Evolutionary conservation across 2,329 filamentous ascomycete species (phyloP).

Genomic region (Pestalotiopsis sp.): DNA sequence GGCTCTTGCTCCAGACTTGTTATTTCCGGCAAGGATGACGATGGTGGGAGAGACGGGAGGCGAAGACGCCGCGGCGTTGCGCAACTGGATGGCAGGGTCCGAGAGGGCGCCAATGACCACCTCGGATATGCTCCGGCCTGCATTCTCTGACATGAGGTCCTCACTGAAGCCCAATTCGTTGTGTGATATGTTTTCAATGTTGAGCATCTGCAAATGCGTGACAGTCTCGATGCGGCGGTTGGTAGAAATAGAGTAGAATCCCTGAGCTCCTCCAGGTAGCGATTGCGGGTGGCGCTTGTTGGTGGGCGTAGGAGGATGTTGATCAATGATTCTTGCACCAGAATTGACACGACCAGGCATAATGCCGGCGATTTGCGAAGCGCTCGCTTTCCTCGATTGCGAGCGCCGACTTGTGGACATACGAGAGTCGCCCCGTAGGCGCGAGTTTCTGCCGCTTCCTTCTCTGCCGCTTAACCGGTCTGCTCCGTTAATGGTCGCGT

Average conservation of each 20-base stretch:
- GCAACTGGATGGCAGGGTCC: conserved; percentile 62
- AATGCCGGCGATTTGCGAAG: conserved; percentile 33
- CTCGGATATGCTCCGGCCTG: conserved; percentile 85
- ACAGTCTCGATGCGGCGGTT: conserved; percentile 64
- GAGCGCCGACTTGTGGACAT: conserved; percentile 50
- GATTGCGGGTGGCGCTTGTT: conserved; percentile 41
- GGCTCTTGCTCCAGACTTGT: conserved; percentile 83
- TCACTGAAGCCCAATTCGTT: conserved; percentile 85
- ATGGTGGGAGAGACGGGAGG: conserved; percentile 42
- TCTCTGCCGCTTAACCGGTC: conserved; percentile 54
- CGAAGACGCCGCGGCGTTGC: conserved; percentile 38
- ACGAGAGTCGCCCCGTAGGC: conserved; percentile 56
- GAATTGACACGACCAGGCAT: conserved; percentile 53
- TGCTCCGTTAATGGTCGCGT: conserved; percentile 46
- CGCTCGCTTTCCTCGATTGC: conserved; percentile 60
- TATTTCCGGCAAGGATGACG: conserved; percentile 92
- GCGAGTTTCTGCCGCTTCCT: conserved; percentile 51
- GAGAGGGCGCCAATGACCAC: conserved; percentile 72
- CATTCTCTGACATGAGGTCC: conserved; percentile 90
- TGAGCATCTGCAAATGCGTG: conserved; percentile 82
- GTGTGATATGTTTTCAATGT: conserved; percentile 88
- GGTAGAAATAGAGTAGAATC: conserved; percentile 57
- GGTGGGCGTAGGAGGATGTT: conserved; percentile 28
- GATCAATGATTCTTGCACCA: conserved; percentile 35
- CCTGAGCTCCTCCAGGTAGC: conserved; percentile 29